Base-by-base conservation (phyloP, 2,329 filamentous ascomycete genomes). In the Colletotrichum sp. region DNA sequence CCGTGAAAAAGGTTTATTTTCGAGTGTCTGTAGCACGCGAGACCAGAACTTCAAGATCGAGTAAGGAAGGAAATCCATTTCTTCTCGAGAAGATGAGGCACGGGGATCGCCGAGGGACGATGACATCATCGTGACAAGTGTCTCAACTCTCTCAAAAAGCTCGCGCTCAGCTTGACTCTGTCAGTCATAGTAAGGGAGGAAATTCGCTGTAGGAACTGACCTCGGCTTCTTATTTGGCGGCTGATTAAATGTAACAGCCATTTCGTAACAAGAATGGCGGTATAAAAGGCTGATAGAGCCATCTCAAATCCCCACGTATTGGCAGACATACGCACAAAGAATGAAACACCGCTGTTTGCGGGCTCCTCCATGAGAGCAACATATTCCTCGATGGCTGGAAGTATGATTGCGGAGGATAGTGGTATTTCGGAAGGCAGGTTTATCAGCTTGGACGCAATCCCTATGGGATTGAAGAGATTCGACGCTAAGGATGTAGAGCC, bases 121-220 rank as follows among this genome's bases (percentile, higher is more conserved):
- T 7, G 4, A 34, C 7, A 36, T 30, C 43, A 58, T 67, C n/a
- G 28, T 21, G n/a, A 36, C 18, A 10, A 68, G 43, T 15, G 8
- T 18, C 6, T 12, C 30, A 16, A 18, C 10, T 6, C 30, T n/a
- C 32, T 30, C 30, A 12, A 28, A 2, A 16, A 34, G 15, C 5
- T 24, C 15, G 10, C 13, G 55, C 30, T 68, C 21, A 15, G 24
- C 15, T 18, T 38, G 8, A 16, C 3, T 68, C 16, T 15, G 48
- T 38, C 18, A 18, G 30, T 21, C 30, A 32, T n/a, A 28, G 8
- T 4, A 13, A 2, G 2, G 12, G 8, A 34, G 13, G 6, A 3
- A 12, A 16, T 6, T 0, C 5, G 3, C 16, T 4, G 4, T 7
- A 2, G 3, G 0, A 0, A 28, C 10, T 21, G 13, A 38, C 48